Conservation (phyloP, 2,329 filamentous ascomycete species). For the Fusarium chuoi region DNA sequence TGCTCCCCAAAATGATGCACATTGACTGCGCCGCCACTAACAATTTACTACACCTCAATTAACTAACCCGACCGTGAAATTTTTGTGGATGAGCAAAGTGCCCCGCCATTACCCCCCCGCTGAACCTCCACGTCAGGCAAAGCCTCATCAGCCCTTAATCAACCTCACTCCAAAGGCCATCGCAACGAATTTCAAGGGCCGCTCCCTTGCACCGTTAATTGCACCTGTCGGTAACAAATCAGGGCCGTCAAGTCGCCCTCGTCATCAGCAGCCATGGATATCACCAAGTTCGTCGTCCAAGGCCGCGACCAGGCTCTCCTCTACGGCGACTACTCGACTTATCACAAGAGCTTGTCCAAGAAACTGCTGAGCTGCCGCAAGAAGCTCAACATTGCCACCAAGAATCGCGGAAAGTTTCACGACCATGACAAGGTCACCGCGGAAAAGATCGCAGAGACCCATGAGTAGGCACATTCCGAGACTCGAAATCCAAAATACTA, state of each 20-base stretch:
- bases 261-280: constrained; percentile 72
- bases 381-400: constrained; percentile 85
- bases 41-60: constrained; percentile 24
- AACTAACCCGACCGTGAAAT: constrained; percentile 9
- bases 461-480: constrained; percentile 68
- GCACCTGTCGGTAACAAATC: neutral
- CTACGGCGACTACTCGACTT: constrained; percentile 88
- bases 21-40: constrained; percentile 23
- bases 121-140: constrained; percentile 43
- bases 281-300: constrained; percentile 84
- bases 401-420: constrained; percentile 86
- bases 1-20: neutral
- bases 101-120: constrained; percentile 43
- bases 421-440: constrained; percentile 76
- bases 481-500: constrained; percentile 9
- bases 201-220: neutral
- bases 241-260: neutral
- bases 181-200: neutral
- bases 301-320: constrained; percentile 85
- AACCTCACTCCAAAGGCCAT: constrained; percentile 21
- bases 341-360: constrained; percentile 81
- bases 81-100: constrained; percentile 32
- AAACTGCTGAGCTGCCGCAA: constrained; percentile 85
- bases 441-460: constrained; percentile 77
- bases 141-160: constrained; percentile 37